A percentile compares a stretch with the other conserved stretches of the same genome.
phyloP scores from a whole-genome alignment of 2,329 filamentous ascomycete species.

The Calonectria montana region DNA sequence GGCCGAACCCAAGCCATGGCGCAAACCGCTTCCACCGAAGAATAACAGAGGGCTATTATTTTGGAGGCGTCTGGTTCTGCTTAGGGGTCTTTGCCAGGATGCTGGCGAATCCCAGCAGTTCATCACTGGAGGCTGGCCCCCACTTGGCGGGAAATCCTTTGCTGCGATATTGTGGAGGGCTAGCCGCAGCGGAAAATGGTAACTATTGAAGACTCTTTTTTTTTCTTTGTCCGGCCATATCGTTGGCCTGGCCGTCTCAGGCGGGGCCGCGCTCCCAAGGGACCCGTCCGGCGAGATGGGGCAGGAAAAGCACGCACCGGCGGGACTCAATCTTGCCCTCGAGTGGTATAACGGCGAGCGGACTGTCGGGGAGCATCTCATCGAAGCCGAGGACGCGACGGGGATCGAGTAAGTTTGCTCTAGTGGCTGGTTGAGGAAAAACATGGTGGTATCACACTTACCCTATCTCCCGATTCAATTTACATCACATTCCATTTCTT shows the following conservation, averaged over 20 bases:
- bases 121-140: slow-evolving; percentile 27
- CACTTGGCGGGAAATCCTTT: slow-evolving; percentile 22
- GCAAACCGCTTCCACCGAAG: background rate
- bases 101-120: slow-evolving; percentile 13
- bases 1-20: slow-evolving; percentile 3
- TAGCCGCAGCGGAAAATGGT: slow-evolving; percentile 24
- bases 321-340: background rate
- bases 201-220: slow-evolving; percentile 32
- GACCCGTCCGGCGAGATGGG: slow-evolving; percentile 24
- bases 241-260: slow-evolving; percentile 7
- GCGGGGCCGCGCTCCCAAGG: background rate
- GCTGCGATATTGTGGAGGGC: slow-evolving; percentile 19
- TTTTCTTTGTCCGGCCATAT: slow-evolving; percentile 23
- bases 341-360: background rate
- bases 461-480: too few species aligned
- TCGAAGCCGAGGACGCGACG: background rate
- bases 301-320: background rate
- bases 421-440: background rate
- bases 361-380: background rate
- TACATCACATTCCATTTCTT: too few species aligned
- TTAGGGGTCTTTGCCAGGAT: background rate
- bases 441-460: background rate
- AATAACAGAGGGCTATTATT: slow-evolving; percentile 4
- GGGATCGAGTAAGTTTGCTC: background rate
- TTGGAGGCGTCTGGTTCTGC: slow-evolving; percentile 1